Evolutionary conservation across 257 asterid species (phyloP).

Genomic region (Fraxinus cuspidata): DNA sequence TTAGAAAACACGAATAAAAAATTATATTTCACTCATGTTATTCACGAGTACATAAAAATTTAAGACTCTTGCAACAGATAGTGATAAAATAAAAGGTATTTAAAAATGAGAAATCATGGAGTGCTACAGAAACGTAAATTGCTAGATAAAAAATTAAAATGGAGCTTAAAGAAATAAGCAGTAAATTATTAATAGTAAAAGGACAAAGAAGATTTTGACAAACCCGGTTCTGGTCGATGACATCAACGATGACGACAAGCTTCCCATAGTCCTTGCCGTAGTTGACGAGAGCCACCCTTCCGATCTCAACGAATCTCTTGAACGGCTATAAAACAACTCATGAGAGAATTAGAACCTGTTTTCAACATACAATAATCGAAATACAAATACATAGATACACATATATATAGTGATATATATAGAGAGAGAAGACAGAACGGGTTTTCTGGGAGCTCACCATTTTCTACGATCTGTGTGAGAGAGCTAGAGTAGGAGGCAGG

Average conservation of each 20-base stretch:
- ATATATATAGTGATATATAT: not conserved
- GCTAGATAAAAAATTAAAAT: not conserved
- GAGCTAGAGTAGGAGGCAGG: slow-evolving; percentile 26
- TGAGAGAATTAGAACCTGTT: not conserved
- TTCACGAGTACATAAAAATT: not conserved
- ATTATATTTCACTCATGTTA: not conserved
- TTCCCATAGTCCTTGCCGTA: slow-evolving; percentile 70
- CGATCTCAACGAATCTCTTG: slow-evolving; percentile 86
- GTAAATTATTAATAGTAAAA: not conserved
- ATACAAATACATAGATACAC: not conserved
- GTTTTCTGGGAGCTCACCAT: slow-evolving; percentile 36
- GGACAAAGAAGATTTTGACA: not conserved
- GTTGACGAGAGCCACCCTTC: slow-evolving; percentile 77
- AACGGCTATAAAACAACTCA: slow-evolving; percentile 49
- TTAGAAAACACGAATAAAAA: not conserved
- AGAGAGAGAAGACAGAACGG: not conserved
- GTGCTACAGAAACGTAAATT: not conserved
- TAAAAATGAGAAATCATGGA: not conserved
- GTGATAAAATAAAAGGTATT: not conserved
- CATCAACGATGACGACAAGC: slow-evolving; percentile 75
- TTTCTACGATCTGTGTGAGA: slow-evolving; percentile 2
- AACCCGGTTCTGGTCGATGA: slow-evolving; percentile 64
- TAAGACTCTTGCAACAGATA: not conserved
- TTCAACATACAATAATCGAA: not conserved
- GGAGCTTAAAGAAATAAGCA: not conserved